Evolutionary conservation across 2,329 filamentous ascomycete species (phyloP).

Genomic region (Cercospora janseana): DNA sequence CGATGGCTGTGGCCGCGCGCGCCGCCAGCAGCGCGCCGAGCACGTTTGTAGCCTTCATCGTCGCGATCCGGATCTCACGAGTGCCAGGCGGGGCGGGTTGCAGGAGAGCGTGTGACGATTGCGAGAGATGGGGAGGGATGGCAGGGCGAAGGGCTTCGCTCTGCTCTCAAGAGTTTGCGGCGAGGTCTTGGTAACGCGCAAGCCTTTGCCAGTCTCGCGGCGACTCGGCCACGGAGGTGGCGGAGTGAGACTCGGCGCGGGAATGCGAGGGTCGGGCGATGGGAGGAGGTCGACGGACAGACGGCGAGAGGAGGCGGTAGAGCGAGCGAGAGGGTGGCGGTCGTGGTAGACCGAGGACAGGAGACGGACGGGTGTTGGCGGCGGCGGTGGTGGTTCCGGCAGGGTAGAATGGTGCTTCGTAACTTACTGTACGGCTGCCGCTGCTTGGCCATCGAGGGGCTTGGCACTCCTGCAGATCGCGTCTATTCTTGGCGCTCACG

Average conservation of each 20-base stretch:
- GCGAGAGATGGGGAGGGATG: background rate
- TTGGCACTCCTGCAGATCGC: too few relatives aligned
- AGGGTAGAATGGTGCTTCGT: too few relatives aligned
- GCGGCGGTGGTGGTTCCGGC: background rate
- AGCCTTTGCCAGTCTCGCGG: slow-evolving; percentile 13
- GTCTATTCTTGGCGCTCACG: too few relatives aligned
- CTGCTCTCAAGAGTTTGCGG: background rate
- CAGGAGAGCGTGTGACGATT: background rate
- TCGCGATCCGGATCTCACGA: slow-evolving; percentile 3
- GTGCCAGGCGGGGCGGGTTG: background rate
- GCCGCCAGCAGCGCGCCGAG: slow-evolving; percentile 28
- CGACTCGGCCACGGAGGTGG: slow-evolving; percentile 12
- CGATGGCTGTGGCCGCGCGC: slow-evolving; percentile 25
- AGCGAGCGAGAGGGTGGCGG: slow-evolving; percentile 4
- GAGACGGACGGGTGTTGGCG: background rate
- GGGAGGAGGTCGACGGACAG: background rate
- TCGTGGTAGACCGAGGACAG: background rate
- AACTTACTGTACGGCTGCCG: slow-evolving; percentile 2
- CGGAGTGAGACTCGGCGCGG: slow-evolving; percentile 12
- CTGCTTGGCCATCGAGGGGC: too few relatives aligned
- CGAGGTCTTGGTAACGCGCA: slow-evolving; percentile 9
- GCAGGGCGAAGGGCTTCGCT: background rate
- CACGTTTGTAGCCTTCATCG: slow-evolving; percentile 21
- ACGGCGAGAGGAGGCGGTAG: background rate
- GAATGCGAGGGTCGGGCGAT: background rate